Evolutionary conservation across 768 basidiomycete species (phyloP), one percentile per base, ranked within the genome.

Genomic region (Serendipita vermifera): DNA sequence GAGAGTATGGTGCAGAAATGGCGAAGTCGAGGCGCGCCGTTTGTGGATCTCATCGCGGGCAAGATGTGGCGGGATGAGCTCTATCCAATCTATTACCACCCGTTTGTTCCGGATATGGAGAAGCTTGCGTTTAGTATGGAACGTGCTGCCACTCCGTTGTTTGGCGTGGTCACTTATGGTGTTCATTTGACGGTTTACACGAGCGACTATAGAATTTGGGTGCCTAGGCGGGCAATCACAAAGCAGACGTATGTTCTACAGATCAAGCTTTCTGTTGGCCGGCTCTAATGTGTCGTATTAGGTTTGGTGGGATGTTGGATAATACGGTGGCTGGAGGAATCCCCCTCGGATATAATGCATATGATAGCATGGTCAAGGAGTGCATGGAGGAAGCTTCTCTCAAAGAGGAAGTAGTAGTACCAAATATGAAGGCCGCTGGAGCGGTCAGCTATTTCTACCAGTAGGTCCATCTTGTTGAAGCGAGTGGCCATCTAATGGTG

Each of bases 311-410:
- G 1, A 80, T 75, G 62, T 75, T 96, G 15, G 94, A 98, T 64
- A 97, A 98, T 67, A 83, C 79, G 33, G 87, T 87, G 38, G 92
- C 92, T 2, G 94, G 94, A 0, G 94, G 94, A 2, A 92, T 94
- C 31, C 81, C 90, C 0, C 80, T 83, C 17, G 88, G 91, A 1
- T 81, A 84, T 71, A 64, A 76, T 0, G 68, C 78, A 3, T 78
- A 87, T 46, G 84, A 91, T 46, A 76, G 81, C 1, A 71, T 97
- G 39, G 76, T 93, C 33, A 96, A 94, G 65, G 94, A 97, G 67
- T 85, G 87, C 55, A 83, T 80, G 75, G 94, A 98, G 65, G 94
- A 99, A 67, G 94, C 92, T 2, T 89, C 83, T 61, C 73, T 97
- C 22, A 72, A 74, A 2, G 82, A 82, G 54, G 67, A 72, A n/a